A percentile compares a stretch with the other conserved stretches of the same genome.
phyloP scores from a whole-genome alignment of 345 rosid genomes.

The Lumnitzera racemosa region DNA sequence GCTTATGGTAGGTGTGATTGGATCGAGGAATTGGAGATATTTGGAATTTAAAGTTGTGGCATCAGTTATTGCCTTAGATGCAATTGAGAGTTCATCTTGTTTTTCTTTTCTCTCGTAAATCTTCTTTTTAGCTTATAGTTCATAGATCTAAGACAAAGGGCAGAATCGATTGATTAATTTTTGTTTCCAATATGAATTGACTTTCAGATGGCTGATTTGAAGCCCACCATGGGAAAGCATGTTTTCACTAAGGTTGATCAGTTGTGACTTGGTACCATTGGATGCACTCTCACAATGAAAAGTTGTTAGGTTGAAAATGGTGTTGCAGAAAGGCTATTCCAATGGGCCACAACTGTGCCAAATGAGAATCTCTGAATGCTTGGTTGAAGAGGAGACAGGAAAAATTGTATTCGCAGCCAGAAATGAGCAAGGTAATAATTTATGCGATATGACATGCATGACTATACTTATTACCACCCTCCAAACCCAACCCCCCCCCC shows the following conservation, averaged over 20 bases:
- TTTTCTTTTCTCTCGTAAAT: no score
- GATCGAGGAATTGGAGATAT: no score
- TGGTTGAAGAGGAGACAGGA: conserved; percentile 19
- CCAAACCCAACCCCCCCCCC: no score
- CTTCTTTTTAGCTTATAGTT: no score
- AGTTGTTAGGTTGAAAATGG: conserved; percentile 15
- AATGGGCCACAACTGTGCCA: conserved; percentile 14
- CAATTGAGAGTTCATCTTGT: no score
- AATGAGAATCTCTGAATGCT: conserved; percentile 15
- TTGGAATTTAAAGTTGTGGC: no score
- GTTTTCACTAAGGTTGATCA: conserved; percentile 23
- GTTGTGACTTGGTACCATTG: conserved; percentile 18
- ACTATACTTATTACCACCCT: no score
- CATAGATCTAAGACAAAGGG: neutral
- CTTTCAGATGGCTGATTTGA: conserved; percentile 13
- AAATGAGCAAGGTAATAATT: conserved; percentile 15
- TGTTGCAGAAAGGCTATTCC: conserved; percentile 18
- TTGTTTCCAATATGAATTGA: neutral
- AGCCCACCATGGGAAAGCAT: conserved; percentile 15
- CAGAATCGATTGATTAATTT: neutral
- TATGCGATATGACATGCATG: no score
- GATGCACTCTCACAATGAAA: conserved; percentile 15
- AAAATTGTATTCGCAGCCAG: conserved; percentile 15
- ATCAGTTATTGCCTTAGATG: no score
- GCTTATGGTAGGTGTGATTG: no score